Evolutionary conservation across 2,329 filamentous ascomycete species (phyloP).

Genomic region (Fusarium illudens): DNA sequence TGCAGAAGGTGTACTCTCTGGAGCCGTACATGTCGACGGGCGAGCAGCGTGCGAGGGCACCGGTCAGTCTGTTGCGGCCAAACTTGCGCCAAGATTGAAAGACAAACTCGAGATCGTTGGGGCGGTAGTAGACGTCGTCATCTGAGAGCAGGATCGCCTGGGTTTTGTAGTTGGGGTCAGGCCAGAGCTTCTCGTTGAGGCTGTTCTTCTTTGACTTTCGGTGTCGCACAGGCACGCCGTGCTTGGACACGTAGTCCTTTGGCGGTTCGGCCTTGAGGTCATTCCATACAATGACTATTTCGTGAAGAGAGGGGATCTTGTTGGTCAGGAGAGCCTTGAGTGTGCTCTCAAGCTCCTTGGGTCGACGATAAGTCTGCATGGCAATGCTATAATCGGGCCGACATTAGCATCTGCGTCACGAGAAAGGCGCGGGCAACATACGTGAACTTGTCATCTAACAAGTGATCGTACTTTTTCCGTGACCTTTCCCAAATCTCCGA

Average conservation of each 20-base stretch:
- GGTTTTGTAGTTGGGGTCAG: slow-evolving; percentile 48
- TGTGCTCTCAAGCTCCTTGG: slow-evolving; percentile 47
- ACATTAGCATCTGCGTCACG: background rate
- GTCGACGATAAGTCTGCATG: slow-evolving; percentile 50
- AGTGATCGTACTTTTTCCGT: slow-evolving; percentile 36
- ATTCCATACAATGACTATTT: slow-evolving; percentile 52
- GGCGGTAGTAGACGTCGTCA: slow-evolving; percentile 52
- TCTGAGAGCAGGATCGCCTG: slow-evolving; percentile 52
- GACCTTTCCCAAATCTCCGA: slow-evolving; percentile 34
- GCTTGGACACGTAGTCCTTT: slow-evolving; percentile 40
- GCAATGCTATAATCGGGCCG: slow-evolving; percentile 43
- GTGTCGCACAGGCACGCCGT: slow-evolving; percentile 47
- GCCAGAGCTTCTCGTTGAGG: slow-evolving; percentile 50
- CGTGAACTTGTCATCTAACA: slow-evolving; percentile 46
- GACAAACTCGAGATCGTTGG: slow-evolving; percentile 51
- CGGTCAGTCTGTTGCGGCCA: slow-evolving; percentile 46
- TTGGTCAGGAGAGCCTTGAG: slow-evolving; percentile 41
- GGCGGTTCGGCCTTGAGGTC: slow-evolving; percentile 46
- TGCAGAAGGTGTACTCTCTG: slow-evolving; percentile 48
- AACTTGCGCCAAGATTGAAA: slow-evolving; percentile 53
- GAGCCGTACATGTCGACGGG: slow-evolving; percentile 35
- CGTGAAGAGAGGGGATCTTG: slow-evolving; percentile 48
- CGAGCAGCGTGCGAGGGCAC: slow-evolving; percentile 50
- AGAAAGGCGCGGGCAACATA: slow-evolving; percentile 9
- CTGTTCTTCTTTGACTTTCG: slow-evolving; percentile 46